These are phyloP conservation scores for Suillus cothurnatus DNA, from an alignment of 768 basidiomycete genomes.

Conservation along the genomic window DNA sequence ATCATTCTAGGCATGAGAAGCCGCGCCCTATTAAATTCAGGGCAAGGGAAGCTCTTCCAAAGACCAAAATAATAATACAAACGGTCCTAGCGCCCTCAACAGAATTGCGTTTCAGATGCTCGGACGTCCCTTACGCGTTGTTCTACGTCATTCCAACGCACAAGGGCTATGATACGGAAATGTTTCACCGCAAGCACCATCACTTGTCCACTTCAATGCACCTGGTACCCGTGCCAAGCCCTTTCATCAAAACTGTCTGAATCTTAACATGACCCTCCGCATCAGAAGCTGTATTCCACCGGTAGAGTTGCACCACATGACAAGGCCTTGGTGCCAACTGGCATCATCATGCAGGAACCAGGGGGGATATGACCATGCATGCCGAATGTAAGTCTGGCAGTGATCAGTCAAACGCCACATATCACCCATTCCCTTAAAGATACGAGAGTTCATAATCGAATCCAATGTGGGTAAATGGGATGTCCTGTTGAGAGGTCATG, in stretches of 20 bases:
- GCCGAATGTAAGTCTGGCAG: conserved; percentile 21
- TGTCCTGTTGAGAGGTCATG: neutral
- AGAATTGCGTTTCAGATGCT: neutral
- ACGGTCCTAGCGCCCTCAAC: neutral
- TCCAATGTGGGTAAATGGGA: conserved; percentile 10
- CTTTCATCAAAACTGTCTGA: conserved; percentile 10
- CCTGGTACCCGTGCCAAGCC: conserved; percentile 10
- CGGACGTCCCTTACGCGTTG: neutral
- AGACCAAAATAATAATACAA: neutral
- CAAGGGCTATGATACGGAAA: neutral
- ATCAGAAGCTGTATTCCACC: conserved; percentile 22
- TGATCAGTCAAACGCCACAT: conserved; percentile 18
- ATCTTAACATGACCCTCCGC: neutral
- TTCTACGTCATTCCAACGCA: neutral
- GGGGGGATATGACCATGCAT: conserved; percentile 25
- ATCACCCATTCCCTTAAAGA: conserved; percentile 17
- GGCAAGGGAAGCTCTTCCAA: neutral
- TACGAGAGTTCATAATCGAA: conserved; percentile 21
- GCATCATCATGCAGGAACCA: conserved; percentile 24
- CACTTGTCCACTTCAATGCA: conserved; percentile 6
- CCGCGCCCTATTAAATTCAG: neutral
- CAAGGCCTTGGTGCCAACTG: conserved; percentile 35
- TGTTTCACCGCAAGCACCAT: conserved; percentile 12
- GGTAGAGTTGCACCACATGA: conserved; percentile 32
- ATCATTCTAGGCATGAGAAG: neutral